Conservation (phyloP, 306 rosid species). For the Acacia acuminata region DNA sequence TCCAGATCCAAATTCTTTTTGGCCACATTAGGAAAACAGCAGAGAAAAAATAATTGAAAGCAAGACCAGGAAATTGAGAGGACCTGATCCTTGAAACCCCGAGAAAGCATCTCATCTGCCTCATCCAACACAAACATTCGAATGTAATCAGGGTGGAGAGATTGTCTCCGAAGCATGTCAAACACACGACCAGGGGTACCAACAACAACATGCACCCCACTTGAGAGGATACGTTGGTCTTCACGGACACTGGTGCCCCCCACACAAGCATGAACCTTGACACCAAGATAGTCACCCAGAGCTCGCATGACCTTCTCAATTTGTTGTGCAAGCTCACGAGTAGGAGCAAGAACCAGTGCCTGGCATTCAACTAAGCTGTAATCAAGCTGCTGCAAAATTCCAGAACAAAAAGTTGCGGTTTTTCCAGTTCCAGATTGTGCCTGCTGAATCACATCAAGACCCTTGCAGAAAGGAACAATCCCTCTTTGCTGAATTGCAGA, state of each 20-base stretch:
- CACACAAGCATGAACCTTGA: conserved; percentile 79
- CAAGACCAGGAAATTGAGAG: background rate
- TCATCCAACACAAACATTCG: conserved; percentile 69
- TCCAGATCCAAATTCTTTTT: background rate
- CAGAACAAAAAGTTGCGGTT: conserved; percentile 81
- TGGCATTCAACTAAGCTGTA: conserved; percentile 69
- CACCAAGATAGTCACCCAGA: conserved; percentile 74
- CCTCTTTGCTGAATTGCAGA: conserved; percentile 88
- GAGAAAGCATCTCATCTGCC: conserved; percentile 84
- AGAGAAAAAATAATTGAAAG: conserved; percentile 1
- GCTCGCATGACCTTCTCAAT: conserved; percentile 84
- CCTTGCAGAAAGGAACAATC: conserved; percentile 78
- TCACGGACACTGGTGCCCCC: conserved; percentile 77
- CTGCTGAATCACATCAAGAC: conserved; percentile 75
- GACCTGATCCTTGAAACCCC: conserved; percentile 86
- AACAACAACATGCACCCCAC: conserved; percentile 70
- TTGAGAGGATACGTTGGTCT: conserved; percentile 61
- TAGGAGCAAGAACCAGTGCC: conserved; percentile 79
- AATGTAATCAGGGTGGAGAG: conserved; percentile 58
- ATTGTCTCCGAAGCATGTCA: conserved; percentile 71
- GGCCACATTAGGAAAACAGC: background rate
- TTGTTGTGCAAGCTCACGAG: conserved; percentile 81
- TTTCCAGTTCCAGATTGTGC: conserved; percentile 86
- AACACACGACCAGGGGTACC: conserved; percentile 82
- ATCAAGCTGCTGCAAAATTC: conserved; percentile 75